Base-by-base conservation (phyloP, 2,329 filamentous ascomycete species). In the Alternaria brassicae region DNA sequence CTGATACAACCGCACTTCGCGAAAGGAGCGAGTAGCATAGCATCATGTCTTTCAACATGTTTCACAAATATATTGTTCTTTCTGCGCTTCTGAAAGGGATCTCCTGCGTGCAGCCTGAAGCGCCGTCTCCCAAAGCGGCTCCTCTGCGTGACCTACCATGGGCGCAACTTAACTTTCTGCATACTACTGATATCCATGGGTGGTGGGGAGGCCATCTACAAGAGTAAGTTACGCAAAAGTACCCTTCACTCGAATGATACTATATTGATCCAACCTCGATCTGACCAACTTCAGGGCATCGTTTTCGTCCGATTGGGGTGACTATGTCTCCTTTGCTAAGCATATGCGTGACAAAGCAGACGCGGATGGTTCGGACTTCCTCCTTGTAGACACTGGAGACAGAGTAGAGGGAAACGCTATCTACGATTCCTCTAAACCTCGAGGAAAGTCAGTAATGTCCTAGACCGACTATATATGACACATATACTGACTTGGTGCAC, bases 361-460 rank as follows among this genome's bases (percentile, higher is more conserved):
- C 72, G 85, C 88, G 1, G 84, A 89, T 53, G 93, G 92, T 42
- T 87, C 86, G 27, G 95, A 99, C 75, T 82, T 99, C 15, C 81
- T 99, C n/a, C 82, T 99, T n/a, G 83, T 99, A 63, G 95, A 99
- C 76, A 97, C 93, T 0, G 95, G 95, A 60, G 95, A 98, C 73
- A 87, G 94, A 6, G 87, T 97, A 69, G 95, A 98, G 78, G 93
- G 94, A 34, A 98, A 97, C 74, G 95, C 94, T 1, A 85, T 99
- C 4, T 98, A 97, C 78, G 95, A 98, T 75, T 90, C 89, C 5
- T 97, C 93, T 0, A 83, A 85, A 27, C 95, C 95, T 8, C 96
- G 96, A 74, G 95, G 95, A 21, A 85, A 89, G 72, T 48, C 21
- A 48, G 44, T 48, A 34, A 6, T 23, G 17, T 6, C 15, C 37